These are phyloP conservation scores for Ceratocystis cacaofunesta DNA, from an alignment of 2,329 filamentous ascomycete species.

Conservation along the genomic window DNA sequence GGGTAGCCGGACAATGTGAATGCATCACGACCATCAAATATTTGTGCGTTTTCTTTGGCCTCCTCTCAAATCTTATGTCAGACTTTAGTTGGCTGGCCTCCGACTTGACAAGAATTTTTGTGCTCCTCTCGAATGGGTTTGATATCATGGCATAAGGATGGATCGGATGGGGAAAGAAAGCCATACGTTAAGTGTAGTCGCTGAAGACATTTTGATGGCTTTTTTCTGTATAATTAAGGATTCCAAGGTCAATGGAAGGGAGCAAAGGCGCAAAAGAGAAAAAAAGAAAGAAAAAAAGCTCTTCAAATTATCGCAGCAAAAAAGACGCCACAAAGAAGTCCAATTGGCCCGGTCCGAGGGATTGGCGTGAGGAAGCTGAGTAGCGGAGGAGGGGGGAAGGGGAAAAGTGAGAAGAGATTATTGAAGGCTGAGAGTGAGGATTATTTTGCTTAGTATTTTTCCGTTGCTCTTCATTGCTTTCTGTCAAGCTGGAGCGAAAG, in stretches of 20 bases:
- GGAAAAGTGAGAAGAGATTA: not conserved
- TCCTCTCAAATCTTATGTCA: not conserved
- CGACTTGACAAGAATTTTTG: not conserved
- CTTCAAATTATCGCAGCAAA: slow-evolving; percentile 10
- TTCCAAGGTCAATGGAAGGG: not conserved
- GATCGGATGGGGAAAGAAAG: not conserved
- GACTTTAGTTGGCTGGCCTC: not conserved
- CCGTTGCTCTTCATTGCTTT: slow-evolving; percentile 22
- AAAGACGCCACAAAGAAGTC: slow-evolving; percentile 15
- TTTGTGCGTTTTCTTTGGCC: not conserved
- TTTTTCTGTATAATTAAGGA: slow-evolving; percentile 5
- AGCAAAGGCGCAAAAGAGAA: slow-evolving; percentile 8
- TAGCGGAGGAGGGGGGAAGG: not conserved
- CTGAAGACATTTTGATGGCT: slow-evolving; percentile 14
- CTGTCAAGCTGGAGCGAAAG: slow-evolving; percentile 26
- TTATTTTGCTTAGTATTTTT: slow-evolving; percentile 11
- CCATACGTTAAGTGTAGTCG: slow-evolving; percentile 14
- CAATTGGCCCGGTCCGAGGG: slow-evolving; percentile 16
- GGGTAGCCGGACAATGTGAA: not conserved
- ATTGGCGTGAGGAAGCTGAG: slow-evolving; percentile 6
- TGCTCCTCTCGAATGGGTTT: not conserved
- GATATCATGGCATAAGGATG: not conserved
- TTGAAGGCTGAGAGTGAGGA: slow-evolving; percentile 8
- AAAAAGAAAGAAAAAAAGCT: slow-evolving; percentile 3
- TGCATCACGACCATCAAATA: not conserved